Evolutionary conservation across 495 filamentous ascomycete species (phyloP).

Genomic region (Bacidia gigantensis): DNA sequence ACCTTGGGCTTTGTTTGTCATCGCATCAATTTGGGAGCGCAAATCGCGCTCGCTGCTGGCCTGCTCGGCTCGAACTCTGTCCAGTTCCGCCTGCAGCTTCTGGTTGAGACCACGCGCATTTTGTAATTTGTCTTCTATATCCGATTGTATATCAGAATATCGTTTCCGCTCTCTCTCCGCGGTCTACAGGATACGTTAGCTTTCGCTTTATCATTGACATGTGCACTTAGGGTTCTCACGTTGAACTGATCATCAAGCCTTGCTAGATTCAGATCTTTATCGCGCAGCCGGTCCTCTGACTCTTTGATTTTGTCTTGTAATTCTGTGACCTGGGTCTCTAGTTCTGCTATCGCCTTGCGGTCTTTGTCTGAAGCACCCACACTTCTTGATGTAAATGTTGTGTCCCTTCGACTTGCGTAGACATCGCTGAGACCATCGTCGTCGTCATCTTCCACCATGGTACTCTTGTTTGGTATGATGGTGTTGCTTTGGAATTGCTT

Average conservation of each 20-base stretch:
- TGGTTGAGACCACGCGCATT: slow-evolving; percentile 66
- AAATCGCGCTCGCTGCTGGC: slow-evolving; percentile 48
- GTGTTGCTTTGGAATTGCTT: slow-evolving; percentile 93
- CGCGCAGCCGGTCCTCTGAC: slow-evolving; percentile 47
- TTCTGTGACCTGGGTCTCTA: slow-evolving; percentile 60
- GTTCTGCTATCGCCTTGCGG: slow-evolving; percentile 58
- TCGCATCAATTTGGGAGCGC: slow-evolving; percentile 48
- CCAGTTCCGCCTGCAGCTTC: slow-evolving; percentile 62
- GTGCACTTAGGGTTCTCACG: slow-evolving; percentile 25
- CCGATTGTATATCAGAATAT: slow-evolving; percentile 59
- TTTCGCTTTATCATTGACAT: background rate
- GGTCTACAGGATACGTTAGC: slow-evolving; percentile 13
- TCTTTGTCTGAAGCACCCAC: slow-evolving; percentile 41
- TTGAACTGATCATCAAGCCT: slow-evolving; percentile 33
- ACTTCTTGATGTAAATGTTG: slow-evolving; percentile 32
- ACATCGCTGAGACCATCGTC: slow-evolving; percentile 53
- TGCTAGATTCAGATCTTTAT: slow-evolving; percentile 44
- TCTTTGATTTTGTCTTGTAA: slow-evolving; percentile 60
- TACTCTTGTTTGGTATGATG: slow-evolving; percentile 94
- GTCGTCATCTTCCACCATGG: slow-evolving; percentile 91
- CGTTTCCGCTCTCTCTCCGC: slow-evolving; percentile 39
- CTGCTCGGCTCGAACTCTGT: slow-evolving; percentile 55
- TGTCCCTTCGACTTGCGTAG: slow-evolving; percentile 51
- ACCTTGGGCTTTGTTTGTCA: slow-evolving; percentile 22
- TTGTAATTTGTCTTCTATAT: slow-evolving; percentile 64